Evolutionary conservation across 2,329 filamentous ascomycete genomes (phyloP), one percentile per base, ranked within the genome.

Genomic region (Ampelomyces quisqualis): DNA sequence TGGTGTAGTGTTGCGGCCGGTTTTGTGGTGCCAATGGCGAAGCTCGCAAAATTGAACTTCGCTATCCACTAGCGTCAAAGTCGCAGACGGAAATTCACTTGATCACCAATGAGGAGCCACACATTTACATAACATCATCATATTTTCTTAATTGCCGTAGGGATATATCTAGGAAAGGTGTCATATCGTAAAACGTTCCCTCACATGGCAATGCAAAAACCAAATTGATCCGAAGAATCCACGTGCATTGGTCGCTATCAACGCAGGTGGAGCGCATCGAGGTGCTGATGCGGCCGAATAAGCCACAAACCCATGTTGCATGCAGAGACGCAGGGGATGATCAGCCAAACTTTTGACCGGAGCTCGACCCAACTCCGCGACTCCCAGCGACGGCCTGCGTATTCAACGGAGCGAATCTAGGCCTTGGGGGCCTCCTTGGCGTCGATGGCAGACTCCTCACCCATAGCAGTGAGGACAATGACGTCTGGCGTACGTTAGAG

Each of bases 391-490:
- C 47, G 53, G 51, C 54, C 53, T 51, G 47, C 51, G 34, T 47
- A 43, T 55, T 45, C 55, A 56, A 59, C 45, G 41, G 41, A 47
- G 27, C 42, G 45, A 43, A 56, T 64, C 52, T 67, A 67, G 52
- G 44, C 43, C 60, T 65, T 73, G 72, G 87, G 84, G 73, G 88
- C 88, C 77, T 96, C 90, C 84, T 97, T 97, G 76, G 84, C 86
- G 70, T 96, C 90, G 71, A 96, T 85, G 68, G 85, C 86, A 64
- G 80, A 76, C 81, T 97, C 88, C 78, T 98, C 91, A 70, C 88
- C 88, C 93, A 98, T 98, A 71, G 93, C 84, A 65, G 88, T 88
- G 70, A 95, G 86, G 71, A 98, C 83, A 64, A 91, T 86, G 65
- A 97, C 85, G 75, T 90, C 90, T 95, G 53, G 1, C 28, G 14